Conservation (phyloP, 352 stramenopile genomes). For the Halophytophthora batemanensis region DNA sequence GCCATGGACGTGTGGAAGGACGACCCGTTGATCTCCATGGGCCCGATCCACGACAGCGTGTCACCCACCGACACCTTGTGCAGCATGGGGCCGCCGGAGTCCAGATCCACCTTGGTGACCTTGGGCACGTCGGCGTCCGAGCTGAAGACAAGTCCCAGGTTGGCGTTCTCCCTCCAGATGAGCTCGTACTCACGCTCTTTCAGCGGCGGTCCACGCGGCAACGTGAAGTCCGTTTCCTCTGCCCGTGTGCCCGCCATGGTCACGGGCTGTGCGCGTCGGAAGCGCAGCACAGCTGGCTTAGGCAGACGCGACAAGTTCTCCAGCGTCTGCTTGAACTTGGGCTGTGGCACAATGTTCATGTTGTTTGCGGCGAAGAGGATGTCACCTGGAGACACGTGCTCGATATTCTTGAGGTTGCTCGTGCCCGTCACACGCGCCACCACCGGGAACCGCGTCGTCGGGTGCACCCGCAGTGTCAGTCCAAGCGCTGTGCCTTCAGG, state of each 20-base stretch:
- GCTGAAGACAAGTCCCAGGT: conserved; percentile 83
- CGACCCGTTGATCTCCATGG: conserved; percentile 71
- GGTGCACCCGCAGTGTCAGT: conserved; percentile 65
- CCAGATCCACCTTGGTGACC: conserved; percentile 81
- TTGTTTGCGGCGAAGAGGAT: conserved; percentile 72
- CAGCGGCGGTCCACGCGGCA: conserved; percentile 53
- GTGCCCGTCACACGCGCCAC: conserved; percentile 70
- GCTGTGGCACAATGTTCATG: conserved; percentile 65
- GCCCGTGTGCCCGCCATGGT: conserved; percentile 23
- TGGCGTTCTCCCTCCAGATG: conserved; percentile 81
- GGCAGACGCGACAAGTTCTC: conserved; percentile 68
- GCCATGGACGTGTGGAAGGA: conserved; percentile 87
- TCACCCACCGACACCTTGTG: conserved; percentile 72
- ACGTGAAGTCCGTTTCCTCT: conserved; percentile 43
- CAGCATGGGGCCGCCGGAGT: conserved; percentile 70
- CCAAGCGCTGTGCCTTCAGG: conserved; percentile 62
- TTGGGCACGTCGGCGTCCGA: conserved; percentile 71
- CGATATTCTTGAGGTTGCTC: conserved; percentile 76
- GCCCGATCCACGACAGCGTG: conserved; percentile 72
- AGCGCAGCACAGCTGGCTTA: conserved; percentile 68
- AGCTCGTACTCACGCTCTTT: conserved; percentile 80
- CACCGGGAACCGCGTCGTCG: conserved; percentile 64
- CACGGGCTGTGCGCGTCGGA: conserved; percentile 44
- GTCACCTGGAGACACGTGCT: conserved; percentile 65
- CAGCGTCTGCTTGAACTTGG: conserved; percentile 79